Conservation (phyloP, 768 basidiomycete species). For the Xanthoconium stramineum region DNA sequence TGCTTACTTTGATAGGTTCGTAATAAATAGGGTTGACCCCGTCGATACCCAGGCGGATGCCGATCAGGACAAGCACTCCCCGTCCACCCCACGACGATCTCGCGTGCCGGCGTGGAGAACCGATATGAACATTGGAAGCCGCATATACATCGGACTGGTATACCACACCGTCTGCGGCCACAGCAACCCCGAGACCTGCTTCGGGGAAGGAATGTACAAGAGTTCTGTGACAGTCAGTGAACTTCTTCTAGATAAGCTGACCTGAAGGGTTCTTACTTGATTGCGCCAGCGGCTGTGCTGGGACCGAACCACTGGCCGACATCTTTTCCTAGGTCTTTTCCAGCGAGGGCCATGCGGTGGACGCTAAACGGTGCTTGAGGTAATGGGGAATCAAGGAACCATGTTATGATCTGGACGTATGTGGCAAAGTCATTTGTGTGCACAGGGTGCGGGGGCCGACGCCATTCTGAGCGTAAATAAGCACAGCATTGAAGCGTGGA, state of each 20-base stretch:
- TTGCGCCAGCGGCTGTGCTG: conserved; percentile 94
- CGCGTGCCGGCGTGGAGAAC: conserved; percentile 31
- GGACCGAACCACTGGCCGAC: conserved; percentile 99
- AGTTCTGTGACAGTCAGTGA: conserved; percentile 42
- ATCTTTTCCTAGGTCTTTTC: conserved; percentile 91
- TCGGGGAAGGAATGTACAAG: conserved; percentile 79
- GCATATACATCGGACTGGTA: conserved; percentile 85
- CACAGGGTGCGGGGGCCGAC: conserved; percentile 62
- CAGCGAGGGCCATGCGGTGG: conserved; percentile 92
- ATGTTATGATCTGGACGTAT: conserved; percentile 88
- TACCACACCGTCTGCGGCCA: conserved; percentile 79
- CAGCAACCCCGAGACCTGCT: conserved; percentile 74
- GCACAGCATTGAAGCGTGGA: not conserved
- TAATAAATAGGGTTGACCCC: conserved; percentile 96
- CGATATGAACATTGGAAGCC: conserved; percentile 50
- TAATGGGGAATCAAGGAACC: conserved; percentile 91
- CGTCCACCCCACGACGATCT: conserved; percentile 67
- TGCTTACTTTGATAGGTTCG: conserved; percentile 69
- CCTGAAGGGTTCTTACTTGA: conserved; percentile 56
- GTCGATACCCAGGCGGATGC: conserved; percentile 83
- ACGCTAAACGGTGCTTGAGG: conserved; percentile 89
- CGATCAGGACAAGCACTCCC: conserved; percentile 83
- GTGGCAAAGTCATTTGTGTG: conserved; percentile 68
- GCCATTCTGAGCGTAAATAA: conserved; percentile 63
- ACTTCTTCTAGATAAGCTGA: not conserved